Base-by-base conservation (phyloP, 352 stramenopile species). In the Globisporangium spiculum region DNA sequence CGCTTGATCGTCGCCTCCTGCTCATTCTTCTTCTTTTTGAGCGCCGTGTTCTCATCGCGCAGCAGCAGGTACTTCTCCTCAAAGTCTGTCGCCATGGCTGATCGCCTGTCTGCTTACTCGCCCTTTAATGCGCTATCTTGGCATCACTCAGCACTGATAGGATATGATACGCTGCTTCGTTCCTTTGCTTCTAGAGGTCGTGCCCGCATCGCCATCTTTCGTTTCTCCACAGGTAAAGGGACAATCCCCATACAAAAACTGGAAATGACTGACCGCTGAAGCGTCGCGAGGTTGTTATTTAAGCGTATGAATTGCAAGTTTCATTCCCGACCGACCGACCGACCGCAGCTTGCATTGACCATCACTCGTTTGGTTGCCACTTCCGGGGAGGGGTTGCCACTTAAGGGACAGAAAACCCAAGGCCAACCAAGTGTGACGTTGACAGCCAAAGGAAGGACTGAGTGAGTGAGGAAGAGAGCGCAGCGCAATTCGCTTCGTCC, bases 1-100 rank as follows among this genome's bases (percentile, higher is more conserved):
- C 85, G 70, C 75, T 96, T 97, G 74, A 96, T 97, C 44, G 87
- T 94, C 30, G 79, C 81, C 64, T 97, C 88, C 75, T 97, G 90
- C 70, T 97, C 89, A 84, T 97, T 96, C 72, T 96, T 96, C 78
- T 96, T 96, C 72, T 88, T 89, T 81, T 96, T 96, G 50, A 97
- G 85, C 74, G 76, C 71, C 54, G 75, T 83, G 73, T 96, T 94
- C 78, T 95, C 88, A 48, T 97, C 89, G 30, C 89, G 83, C 67
- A 96, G 75, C 57, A 79, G 68, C 72, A 96, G 62, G 73, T 92
- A 97, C 73, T 90, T 92, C 71, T 95, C 85, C 75, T 97, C 87
- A 75, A 84, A 95, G 32, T 91, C 80, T 44, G 63, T 73, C 52
- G 77, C 68, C 84, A 88, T 90, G 18, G 68, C 64, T 89, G 18